Conservation (phyloP, 768 basidiomycete genomes). For the Naganishia antarctica region DNA sequence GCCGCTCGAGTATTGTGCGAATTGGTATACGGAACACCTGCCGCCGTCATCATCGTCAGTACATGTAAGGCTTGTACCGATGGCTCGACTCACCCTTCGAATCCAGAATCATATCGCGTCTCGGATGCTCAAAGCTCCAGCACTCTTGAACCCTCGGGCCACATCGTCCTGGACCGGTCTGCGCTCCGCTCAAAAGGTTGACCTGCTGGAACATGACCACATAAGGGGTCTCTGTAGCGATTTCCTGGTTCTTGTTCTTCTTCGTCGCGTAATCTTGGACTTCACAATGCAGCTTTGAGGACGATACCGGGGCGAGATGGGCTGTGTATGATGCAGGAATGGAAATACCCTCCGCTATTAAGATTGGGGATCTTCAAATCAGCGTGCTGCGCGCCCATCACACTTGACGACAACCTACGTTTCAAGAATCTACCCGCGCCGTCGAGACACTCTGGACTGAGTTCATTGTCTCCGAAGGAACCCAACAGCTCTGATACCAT, state of each 20-base stretch:
- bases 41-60: neutral
- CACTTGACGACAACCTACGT: slow-evolving; percentile 55
- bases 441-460: slow-evolving; percentile 95
- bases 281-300: slow-evolving; percentile 84
- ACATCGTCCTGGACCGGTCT: slow-evolving; percentile 54
- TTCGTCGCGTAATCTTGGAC: slow-evolving; percentile 59
- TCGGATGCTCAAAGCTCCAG: slow-evolving; percentile 95
- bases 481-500: slow-evolving; percentile 92
- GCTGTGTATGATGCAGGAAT: slow-evolving; percentile 96
- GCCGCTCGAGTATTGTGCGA: slow-evolving; percentile 89
- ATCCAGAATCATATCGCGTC: slow-evolving; percentile 71
- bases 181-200: slow-evolving; percentile 73
- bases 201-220: slow-evolving; percentile 98
- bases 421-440: slow-evolving; percentile 91
- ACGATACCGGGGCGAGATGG: slow-evolving; percentile 87
- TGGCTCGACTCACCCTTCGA: slow-evolving; percentile 56
- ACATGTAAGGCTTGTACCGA: neutral
- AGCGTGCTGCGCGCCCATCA: neutral
- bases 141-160: slow-evolving; percentile 85
- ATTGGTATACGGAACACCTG: slow-evolving; percentile 88
- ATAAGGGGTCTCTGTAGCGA: slow-evolving; percentile 86
- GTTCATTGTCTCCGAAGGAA: slow-evolving; percentile 96
- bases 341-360: slow-evolving; percentile 78
- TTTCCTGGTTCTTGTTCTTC: slow-evolving; percentile 50
- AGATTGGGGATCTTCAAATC: too few relatives aligned